phyloP scores from a whole-genome alignment of 2,329 filamentous ascomycete genomes.

The Aspergillus amoenus region DNA sequence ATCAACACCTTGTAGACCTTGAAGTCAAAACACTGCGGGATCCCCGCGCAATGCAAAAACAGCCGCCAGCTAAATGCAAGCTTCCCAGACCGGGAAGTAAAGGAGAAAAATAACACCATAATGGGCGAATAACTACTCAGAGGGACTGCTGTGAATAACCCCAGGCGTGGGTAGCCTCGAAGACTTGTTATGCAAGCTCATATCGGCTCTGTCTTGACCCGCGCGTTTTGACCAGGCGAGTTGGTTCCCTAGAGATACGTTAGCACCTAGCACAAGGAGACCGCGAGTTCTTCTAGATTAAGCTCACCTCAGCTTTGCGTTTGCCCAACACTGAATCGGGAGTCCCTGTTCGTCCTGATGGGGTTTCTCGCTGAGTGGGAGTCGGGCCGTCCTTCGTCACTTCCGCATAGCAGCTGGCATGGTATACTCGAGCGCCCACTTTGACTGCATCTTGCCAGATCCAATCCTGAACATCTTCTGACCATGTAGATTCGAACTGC shows the following conservation, averaged over 20 bases:
- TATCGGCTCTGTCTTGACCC: constrained; percentile 41
- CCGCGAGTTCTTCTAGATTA: neutral
- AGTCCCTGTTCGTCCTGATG: constrained; percentile 48
- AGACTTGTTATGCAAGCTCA: constrained; percentile 10
- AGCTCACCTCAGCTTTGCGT: constrained; percentile 67
- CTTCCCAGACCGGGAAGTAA: constrained; percentile 7
- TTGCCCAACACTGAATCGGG: constrained; percentile 70
- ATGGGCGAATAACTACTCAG: neutral
- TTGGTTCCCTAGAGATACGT: constrained; percentile 30
- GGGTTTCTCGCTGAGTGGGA: constrained; percentile 29
- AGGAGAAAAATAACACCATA: neutral
- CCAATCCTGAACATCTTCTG: constrained; percentile 91
- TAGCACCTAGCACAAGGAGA: neutral
- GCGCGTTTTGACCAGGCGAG: constrained; percentile 36
- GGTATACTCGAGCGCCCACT: constrained; percentile 77
- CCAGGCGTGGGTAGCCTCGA: neutral
- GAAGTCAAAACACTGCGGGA: neutral
- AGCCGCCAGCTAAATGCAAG: constrained; percentile 21
- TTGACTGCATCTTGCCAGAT: constrained; percentile 90
- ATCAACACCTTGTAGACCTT: constrained; percentile 4
- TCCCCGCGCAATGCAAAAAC: constrained; percentile 16
- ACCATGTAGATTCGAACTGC: constrained; percentile 87
- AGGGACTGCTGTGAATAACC: neutral
- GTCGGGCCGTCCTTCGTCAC: constrained; percentile 64
- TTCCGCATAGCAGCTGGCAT: constrained; percentile 86